Base-by-base conservation (phyloP, 345 rosid genomes). In the Stellera chamaejasme region DNA sequence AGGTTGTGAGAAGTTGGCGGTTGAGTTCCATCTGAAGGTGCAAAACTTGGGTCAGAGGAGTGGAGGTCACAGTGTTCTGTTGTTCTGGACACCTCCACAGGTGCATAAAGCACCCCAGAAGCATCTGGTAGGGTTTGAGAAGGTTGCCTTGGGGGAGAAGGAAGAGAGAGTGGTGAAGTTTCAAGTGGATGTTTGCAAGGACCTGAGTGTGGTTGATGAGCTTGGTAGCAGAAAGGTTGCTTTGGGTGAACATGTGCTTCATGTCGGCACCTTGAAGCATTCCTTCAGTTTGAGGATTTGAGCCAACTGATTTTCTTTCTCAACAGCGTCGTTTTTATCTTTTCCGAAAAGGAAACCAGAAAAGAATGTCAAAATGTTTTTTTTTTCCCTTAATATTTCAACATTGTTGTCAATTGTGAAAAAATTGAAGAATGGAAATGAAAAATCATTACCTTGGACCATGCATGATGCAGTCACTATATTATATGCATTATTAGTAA, bases 191-290 rank as follows among this genome's bases (percentile, higher is more conserved):
- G 82, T 79, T 11, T 92, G 98, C 62, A 84, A 74, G 72, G 87
- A 92, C 71, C 77, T 92, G 68, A 84, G 86, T 60, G 74, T 86
- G 3, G 85, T 81, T 2, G 97, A 84, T 56, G 91, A 92, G 61
- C 12, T 11, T 0, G 98, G 98, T 5, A 68, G 58, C 62, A 45
- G 76, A 61, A 88, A 78, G 60, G 67, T 92, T 4, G 83, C 78
- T 0, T 50, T 88, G 52, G 95, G 98, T 16, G 54, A 74, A 39
- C 88, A 88, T 67, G 61, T 78, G 55, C 85, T 92, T 44, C 97
- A 86, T 58, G 70, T 92, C 27, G 95, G 98, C 27, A 74, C 53
- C 72, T 69, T 84, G 70, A 75, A 84, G 32, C 88, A 88, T 43
- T 68, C 74, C 1, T 70, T 93, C 9, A 79, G 53, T 49, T 63